Percentiles rank a stretch among this genome's conserved stretches.
These are phyloP conservation scores for Paxillus rubicundulus DNA, from an alignment of 768 basidiomycete species.

Conservation along the genomic window DNA sequence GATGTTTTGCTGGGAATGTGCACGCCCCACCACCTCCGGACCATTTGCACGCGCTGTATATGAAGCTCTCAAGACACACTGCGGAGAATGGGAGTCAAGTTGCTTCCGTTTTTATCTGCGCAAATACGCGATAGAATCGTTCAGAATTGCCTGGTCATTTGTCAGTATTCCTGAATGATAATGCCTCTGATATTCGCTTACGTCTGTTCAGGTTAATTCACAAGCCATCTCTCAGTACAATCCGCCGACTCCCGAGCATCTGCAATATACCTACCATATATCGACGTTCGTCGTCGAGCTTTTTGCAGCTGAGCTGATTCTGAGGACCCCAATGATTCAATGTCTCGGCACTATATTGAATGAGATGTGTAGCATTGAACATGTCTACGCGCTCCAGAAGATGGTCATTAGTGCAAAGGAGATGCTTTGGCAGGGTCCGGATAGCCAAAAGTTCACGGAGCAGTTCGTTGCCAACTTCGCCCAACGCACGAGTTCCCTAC, in stretches of 20 bases:
- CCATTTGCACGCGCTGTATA: slow-evolving; percentile 25
- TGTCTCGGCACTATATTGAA: slow-evolving; percentile 23
- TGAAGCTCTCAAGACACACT: slow-evolving; percentile 10
- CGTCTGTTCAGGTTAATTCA: slow-evolving; percentile 12
- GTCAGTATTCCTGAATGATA: slow-evolving; percentile 13
- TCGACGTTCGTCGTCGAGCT: slow-evolving; percentile 30
- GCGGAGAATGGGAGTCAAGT: slow-evolving; percentile 19
- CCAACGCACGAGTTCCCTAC: slow-evolving; percentile 1
- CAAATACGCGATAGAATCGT: slow-evolving; percentile 22
- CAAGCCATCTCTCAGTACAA: slow-evolving; percentile 13
- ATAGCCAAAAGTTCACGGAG: neutral
- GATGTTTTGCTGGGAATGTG: slow-evolving; percentile 27
- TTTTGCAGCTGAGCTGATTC: slow-evolving; percentile 19
- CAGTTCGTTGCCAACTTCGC: slow-evolving; percentile 4
- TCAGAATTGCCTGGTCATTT: slow-evolving; percentile 25
- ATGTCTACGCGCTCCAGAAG: slow-evolving; percentile 23
- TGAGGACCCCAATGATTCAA: slow-evolving; percentile 10
- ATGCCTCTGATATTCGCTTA: neutral
- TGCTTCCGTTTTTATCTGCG: slow-evolving; percentile 28
- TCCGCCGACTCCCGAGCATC: slow-evolving; percentile 15
- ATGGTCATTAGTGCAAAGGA: slow-evolving; percentile 22
- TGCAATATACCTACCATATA: slow-evolving; percentile 20
- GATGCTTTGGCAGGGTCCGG: slow-evolving; percentile 20
- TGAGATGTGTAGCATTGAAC: slow-evolving; percentile 26
- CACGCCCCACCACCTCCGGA: slow-evolving; percentile 5